These are phyloP conservation scores for Xylaria sp. DNA, from an alignment of 2,329 filamentous ascomycete species.

Conservation along the genomic window DNA sequence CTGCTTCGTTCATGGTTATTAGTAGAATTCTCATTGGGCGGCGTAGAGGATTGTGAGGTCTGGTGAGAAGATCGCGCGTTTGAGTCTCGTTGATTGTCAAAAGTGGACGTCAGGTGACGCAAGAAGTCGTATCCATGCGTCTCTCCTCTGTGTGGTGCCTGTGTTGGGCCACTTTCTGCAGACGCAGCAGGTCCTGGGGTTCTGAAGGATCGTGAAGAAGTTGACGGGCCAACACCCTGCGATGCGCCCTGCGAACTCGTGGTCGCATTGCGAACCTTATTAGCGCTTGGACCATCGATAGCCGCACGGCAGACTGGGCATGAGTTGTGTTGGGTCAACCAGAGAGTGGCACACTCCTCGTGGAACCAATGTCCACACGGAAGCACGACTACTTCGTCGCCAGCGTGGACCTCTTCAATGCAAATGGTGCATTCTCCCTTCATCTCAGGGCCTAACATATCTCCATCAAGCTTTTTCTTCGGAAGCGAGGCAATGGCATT, in stretches of 20 bases:
- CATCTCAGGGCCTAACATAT: conserved; percentile 60
- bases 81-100: conserved; percentile 23
- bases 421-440: conserved; percentile 91
- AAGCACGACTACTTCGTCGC: conserved; percentile 68
- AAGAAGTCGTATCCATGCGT: conserved; percentile 21
- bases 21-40: conserved; percentile 23
- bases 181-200: neutral
- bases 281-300: conserved; percentile 39
- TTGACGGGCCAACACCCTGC: conserved; percentile 10
- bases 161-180: conserved; percentile 18
- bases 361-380: conserved; percentile 96
- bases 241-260: conserved; percentile 5
- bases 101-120: conserved; percentile 14
- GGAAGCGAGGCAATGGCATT: conserved; percentile 69
- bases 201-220: conserved; percentile 20
- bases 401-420: conserved; percentile 74
- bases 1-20: conserved; percentile 29
- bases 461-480: conserved; percentile 62
- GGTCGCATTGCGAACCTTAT: conserved; percentile 20
- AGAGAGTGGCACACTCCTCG: conserved; percentile 70
- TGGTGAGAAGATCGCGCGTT: conserved; percentile 26
- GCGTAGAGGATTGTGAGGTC: conserved; percentile 23
- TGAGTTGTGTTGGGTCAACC: conserved; percentile 87
- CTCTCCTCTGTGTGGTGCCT: conserved; percentile 21
- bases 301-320: conserved; percentile 74